These are phyloP conservation scores for Tetrahymena malaccensis DNA, from an alignment of 73 alveolate genomes.

Conservation along the genomic window DNA sequence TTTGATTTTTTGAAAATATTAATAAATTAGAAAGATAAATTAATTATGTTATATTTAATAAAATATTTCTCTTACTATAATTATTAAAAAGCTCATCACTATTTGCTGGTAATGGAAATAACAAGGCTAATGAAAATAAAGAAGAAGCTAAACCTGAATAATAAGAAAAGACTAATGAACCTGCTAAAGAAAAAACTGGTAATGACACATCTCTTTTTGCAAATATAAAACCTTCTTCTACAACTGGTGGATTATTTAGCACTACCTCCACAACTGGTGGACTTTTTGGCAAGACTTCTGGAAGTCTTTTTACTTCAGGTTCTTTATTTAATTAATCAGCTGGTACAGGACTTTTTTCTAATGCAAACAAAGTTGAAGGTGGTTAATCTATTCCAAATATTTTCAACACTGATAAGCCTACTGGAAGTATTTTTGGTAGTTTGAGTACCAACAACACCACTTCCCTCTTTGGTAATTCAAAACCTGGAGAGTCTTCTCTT, in stretches of 20 bases:
- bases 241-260: background rate
- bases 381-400: background rate
- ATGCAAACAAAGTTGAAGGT: background rate
- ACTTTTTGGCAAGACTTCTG: background rate
- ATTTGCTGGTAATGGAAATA: background rate
- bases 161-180: background rate
- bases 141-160: background rate
- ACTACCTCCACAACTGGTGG: background rate
- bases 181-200: background rate
- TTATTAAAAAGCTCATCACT: background rate
- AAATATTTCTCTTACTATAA: too few species aligned
- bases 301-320: background rate
- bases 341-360: background rate
- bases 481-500: background rate
- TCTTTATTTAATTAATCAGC: background rate
- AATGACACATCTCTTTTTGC: background rate
- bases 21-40: too few species aligned
- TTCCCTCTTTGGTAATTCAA: background rate
- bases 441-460: background rate
- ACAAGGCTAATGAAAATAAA: background rate
- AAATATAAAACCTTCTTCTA: background rate
- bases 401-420: background rate
- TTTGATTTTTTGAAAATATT: too few species aligned
- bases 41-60: too few species aligned
- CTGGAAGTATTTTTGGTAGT: background rate